Conservation (phyloP, 768 basidiomycete genomes). For the Scleroderma bovista region DNA sequence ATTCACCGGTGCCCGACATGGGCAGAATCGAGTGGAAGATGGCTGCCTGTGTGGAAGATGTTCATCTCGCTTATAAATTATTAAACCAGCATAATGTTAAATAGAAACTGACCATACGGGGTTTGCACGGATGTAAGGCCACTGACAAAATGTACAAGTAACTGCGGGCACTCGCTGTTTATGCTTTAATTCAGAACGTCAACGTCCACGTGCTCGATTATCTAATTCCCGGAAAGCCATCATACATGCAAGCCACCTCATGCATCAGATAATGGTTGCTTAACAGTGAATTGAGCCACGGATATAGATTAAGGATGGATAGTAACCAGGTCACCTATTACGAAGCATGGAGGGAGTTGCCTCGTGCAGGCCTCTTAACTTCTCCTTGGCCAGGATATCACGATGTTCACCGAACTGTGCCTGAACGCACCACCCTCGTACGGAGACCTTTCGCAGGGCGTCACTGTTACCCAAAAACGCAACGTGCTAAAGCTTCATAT, state of each 20-base stretch:
- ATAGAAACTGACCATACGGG: conserved; percentile 17
- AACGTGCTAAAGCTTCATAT: no score
- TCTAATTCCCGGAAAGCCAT: conserved; percentile 29
- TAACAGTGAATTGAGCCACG: conserved; percentile 17
- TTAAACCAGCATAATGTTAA: background rate
- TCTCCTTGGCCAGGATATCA: conserved; percentile 50
- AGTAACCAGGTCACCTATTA: conserved; percentile 17
- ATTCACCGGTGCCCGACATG: no score
- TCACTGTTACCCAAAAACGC: no score
- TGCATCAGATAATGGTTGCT: conserved; percentile 32
- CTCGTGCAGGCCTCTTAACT: conserved; percentile 39
- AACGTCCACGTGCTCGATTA: conserved; percentile 26
- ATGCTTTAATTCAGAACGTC: conserved; percentile 44
- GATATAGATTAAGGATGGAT: conserved; percentile 28
- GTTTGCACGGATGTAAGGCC: conserved; percentile 23
- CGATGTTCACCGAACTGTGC: no score
- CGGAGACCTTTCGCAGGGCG: no score
- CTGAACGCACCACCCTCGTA: background rate
- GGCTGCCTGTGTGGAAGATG: background rate
- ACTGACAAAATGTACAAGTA: conserved; percentile 34
- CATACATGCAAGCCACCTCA: conserved; percentile 27
- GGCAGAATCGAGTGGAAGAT: background rate
- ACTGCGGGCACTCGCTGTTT: conserved; percentile 42
- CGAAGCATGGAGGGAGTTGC: conserved; percentile 27
- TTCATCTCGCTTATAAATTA: background rate